These are phyloP conservation scores for Jasminum sambac DNA, from an alignment of 257 asterid genomes.

Conservation along the genomic window DNA sequence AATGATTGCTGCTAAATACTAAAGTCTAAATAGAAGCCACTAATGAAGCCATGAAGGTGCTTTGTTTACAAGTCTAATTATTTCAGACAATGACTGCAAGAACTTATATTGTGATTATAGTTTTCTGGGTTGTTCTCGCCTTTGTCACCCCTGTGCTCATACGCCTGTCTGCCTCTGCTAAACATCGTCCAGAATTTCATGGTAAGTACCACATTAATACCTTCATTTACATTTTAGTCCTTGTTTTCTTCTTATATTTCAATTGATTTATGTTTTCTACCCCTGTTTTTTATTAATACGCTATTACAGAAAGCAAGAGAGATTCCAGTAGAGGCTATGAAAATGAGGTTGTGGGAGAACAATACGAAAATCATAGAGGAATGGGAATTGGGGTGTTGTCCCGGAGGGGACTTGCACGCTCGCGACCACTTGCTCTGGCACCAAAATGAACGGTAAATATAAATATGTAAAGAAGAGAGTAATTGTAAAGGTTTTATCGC, in stretches of 20 bases:
- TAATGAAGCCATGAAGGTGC: not conserved
- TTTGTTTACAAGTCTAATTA: constrained; percentile 27
- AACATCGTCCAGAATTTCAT: constrained; percentile 25
- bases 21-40: constrained; percentile 20
- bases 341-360: not conserved
- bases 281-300: not conserved
- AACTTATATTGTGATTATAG: constrained; percentile 53
- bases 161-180: constrained; percentile 67
- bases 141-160: constrained; percentile 68
- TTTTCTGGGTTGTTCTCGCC: constrained; percentile 76
- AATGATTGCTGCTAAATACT: not conserved
- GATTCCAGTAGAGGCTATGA: not conserved
- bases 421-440: constrained; percentile 12
- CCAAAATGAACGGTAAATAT: constrained; percentile 18
- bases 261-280: not conserved
- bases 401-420: constrained; percentile 56
- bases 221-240: not conserved
- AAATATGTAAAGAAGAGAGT: no score
- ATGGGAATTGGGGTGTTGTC: constrained; percentile 26
- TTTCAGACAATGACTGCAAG: constrained; percentile 61
- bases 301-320: not conserved
- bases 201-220: constrained; percentile 34
- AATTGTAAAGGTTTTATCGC: no score
- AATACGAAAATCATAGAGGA: not conserved
- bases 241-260: not conserved